phyloP scores from a whole-genome alignment of 1,284 basidiomycete species.

The Cutaneotrichosporon sp. region DNA sequence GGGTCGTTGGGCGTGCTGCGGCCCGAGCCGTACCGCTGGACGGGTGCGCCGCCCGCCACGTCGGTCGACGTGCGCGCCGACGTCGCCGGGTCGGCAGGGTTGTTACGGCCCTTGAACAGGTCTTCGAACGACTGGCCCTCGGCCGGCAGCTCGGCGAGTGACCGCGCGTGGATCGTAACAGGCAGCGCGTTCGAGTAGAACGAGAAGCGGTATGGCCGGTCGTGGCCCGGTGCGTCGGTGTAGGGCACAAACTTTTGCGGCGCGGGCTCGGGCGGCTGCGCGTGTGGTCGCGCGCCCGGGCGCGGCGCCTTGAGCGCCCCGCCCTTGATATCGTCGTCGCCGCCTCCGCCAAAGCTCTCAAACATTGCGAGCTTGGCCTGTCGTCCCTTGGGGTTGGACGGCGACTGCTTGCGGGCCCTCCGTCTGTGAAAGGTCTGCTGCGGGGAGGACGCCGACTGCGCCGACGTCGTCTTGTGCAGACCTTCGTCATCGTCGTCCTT shows the following conservation, averaged over 20 bases:
- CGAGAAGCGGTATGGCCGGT: constrained; percentile 92
- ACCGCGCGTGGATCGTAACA: constrained; percentile 90
- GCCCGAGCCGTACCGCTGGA: background rate
- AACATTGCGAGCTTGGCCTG: constrained; percentile 89
- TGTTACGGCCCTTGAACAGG: constrained; percentile 57
- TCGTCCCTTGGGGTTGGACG: constrained; percentile 59
- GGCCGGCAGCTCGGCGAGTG: constrained; percentile 85
- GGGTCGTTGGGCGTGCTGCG: constrained; percentile 18
- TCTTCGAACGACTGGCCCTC: constrained; percentile 92
- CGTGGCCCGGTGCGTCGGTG: constrained; percentile 57
- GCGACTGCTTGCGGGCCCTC: constrained; percentile 75
- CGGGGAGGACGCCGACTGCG: background rate
- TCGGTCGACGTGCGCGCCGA: background rate
- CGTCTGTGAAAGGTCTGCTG: constrained; percentile 49
- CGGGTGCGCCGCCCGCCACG: background rate
- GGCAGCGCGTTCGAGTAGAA: constrained; percentile 94
- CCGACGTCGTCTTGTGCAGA: background rate
- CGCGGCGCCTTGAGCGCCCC: constrained; percentile 42
- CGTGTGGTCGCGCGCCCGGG: constrained; percentile 16
- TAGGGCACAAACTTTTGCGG: constrained; percentile 27
- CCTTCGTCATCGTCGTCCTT: constrained; percentile 17
- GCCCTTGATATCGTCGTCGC: constrained; percentile 14
- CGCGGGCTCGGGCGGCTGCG: constrained; percentile 7
- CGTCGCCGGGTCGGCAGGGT: background rate
- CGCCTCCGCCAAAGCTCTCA: constrained; percentile 57